phyloP scores from a whole-genome alignment of 2,329 filamentous ascomycete species.

The Davidsoniella virescens region DNA sequence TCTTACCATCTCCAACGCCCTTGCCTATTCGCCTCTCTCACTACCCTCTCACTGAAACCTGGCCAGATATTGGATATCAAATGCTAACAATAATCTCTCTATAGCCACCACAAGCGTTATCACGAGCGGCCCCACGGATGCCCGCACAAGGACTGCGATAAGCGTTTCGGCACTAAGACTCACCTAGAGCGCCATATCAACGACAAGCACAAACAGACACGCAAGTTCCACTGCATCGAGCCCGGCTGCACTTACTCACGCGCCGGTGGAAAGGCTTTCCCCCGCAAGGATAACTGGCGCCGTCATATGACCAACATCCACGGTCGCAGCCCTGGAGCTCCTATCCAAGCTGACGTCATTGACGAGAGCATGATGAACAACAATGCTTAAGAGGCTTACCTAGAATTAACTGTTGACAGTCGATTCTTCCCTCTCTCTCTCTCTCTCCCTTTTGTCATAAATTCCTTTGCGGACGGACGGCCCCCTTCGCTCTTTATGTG shows the following conservation, averaged over 20 bases:
- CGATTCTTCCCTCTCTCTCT: too few relatives aligned
- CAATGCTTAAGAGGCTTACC: too few relatives aligned
- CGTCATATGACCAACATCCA: conserved; percentile 47
- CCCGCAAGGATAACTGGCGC: conserved; percentile 47
- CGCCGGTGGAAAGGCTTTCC: conserved; percentile 40
- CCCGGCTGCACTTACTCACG: conserved; percentile 39
- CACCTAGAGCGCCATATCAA: conserved; percentile 46
- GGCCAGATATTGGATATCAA: conserved; percentile 6
- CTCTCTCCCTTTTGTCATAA: too few relatives aligned
- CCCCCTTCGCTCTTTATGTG: too few relatives aligned
- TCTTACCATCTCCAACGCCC: neutral
- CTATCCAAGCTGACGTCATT: conserved; percentile 15
- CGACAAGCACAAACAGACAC: conserved; percentile 43
- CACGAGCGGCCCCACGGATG: conserved; percentile 44
- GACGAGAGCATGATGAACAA: conserved; percentile 6
- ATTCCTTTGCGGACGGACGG: too few relatives aligned
- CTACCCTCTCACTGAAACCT: neutral
- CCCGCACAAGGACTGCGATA: conserved; percentile 34
- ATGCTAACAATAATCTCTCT: conserved; percentile 14
- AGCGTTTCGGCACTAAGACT: conserved; percentile 44
- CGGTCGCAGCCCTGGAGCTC: conserved; percentile 16
- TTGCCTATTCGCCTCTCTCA: neutral
- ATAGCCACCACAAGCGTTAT: conserved; percentile 43
- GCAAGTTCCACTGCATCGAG: conserved; percentile 41
- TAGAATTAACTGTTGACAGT: too few relatives aligned